Base-by-base conservation (phyloP, 495 filamentous ascomycete species). In the Aspergillus heteromorphus region DNA sequence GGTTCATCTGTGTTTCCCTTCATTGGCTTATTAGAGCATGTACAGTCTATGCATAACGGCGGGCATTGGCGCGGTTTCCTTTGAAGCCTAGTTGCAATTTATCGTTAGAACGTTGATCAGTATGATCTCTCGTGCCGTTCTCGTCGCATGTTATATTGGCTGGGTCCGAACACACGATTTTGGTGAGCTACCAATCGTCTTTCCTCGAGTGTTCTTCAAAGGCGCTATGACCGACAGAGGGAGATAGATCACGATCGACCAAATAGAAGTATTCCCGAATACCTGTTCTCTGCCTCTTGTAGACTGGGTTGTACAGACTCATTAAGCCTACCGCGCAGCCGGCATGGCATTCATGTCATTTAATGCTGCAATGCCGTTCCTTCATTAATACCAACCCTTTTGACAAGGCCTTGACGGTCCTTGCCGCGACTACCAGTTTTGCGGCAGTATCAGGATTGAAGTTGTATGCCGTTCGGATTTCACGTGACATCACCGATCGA, bases 31-130 rank as follows among this genome's bases (percentile, higher is more conserved):
- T 55, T 71, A 66, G 63, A 73, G 69, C 69, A 62, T 73, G 65
- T 73, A 69, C 55, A 73, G 68, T 73, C 61, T 59, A 65, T 69
- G 70, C 70, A 74, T 74, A 56, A 62, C 60, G 59, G 65, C 56
- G 54, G 55, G 60, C 64, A 68, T 71, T 48, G 62, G 65, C 64
- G 64, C 45, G 63, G 57, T 62, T 64, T 56, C 53, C 52, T 62
- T 54, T 48, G 51, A 64, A 64, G 52, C 56, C 55, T 59, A 58
- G 51, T 61, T 55, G 61, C 58, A 59, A 54, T 65, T 43, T 40
- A 62, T 56, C 36, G 16, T 47, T 59, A 54, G 53, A 52, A 57
- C 17, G 17, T 36, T 23, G 25, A 11, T 27, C 19, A 31, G 34
- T 25, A 42, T 23, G 27, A 20, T 31, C 51, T 25, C 31, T 49